Percentiles rank a stretch among this genome's conserved stretches.
phyloP scores from a whole-genome alignment of 495 filamentous ascomycete genomes.

The Geopyxis carbonaria region DNA sequence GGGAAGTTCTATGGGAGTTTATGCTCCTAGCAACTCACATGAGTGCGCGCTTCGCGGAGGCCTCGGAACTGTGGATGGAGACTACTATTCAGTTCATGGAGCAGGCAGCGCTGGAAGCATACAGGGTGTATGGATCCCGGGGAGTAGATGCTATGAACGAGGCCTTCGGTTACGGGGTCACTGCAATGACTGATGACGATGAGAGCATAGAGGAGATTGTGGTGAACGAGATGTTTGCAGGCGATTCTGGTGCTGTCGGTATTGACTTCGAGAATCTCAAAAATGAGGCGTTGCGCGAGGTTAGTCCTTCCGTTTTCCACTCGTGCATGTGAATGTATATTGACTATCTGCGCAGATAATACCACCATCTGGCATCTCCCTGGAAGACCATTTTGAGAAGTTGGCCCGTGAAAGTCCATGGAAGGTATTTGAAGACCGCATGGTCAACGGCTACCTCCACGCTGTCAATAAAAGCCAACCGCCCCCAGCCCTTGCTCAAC shows the following conservation, averaged over 20 bases:
- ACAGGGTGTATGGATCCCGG: slow-evolving; percentile 8
- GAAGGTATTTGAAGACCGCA: slow-evolving; percentile 16
- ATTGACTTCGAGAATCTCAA: slow-evolving; percentile 15
- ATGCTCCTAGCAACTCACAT: slow-evolving; percentile 16
- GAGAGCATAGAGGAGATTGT: slow-evolving; percentile 12
- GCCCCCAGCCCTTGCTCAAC: slow-evolving; percentile 11
- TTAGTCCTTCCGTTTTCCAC: slow-evolving; percentile 5
- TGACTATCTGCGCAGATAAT: neutral
- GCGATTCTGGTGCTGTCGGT: slow-evolving; percentile 12
- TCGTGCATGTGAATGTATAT: too few relatives aligned
- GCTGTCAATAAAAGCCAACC: slow-evolving; percentile 10
- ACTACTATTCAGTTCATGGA: slow-evolving; percentile 17
- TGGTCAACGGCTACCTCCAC: slow-evolving; percentile 14
- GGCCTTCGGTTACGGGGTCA: slow-evolving; percentile 20
- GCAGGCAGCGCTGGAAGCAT: slow-evolving; percentile 20
- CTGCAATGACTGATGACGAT: neutral
- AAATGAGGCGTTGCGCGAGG: slow-evolving; percentile 10
- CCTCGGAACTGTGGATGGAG: slow-evolving; percentile 14
- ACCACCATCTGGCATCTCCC: slow-evolving; percentile 5
- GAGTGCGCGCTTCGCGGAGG: slow-evolving; percentile 16
- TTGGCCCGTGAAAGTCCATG: slow-evolving; percentile 16
- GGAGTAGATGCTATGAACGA: slow-evolving; percentile 19
- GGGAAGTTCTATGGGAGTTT: slow-evolving; percentile 19
- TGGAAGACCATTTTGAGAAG: slow-evolving; percentile 16
- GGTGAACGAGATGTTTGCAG: slow-evolving; percentile 23